Conservation (phyloP, 2,329 filamentous ascomycete species). For the Emergomyces pasteurianus region DNA sequence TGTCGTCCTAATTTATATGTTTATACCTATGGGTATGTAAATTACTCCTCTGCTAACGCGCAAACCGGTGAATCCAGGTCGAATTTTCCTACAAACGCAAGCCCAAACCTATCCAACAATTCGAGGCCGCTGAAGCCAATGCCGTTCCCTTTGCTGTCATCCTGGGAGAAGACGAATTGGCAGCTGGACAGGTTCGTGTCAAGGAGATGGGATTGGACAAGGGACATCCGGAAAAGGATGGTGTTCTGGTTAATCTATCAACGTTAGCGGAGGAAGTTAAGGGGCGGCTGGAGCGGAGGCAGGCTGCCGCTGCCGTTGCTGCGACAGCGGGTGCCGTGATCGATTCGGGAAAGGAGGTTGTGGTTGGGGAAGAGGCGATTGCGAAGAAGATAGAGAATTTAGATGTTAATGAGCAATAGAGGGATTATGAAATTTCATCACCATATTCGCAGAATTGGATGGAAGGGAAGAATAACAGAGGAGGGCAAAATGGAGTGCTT, state of each 20-base stretch:
- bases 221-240: slow-evolving; percentile 83
- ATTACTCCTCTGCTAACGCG: slow-evolving; percentile 12
- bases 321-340: background rate
- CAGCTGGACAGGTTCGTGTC: slow-evolving; percentile 70
- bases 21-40: background rate
- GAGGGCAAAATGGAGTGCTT: background rate
- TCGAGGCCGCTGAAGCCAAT: slow-evolving; percentile 73
- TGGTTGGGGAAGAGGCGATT: background rate
- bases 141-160: slow-evolving; percentile 80
- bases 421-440: background rate
- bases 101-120: slow-evolving; percentile 77
- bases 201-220: slow-evolving; percentile 74
- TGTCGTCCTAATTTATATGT: background rate
- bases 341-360: slow-evolving; percentile 3
- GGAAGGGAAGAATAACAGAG: background rate
- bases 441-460: background rate
- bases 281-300: slow-evolving; percentile 4
- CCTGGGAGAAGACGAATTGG: slow-evolving; percentile 80
- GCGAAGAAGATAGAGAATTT: slow-evolving; percentile 4
- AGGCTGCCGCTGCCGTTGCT: background rate
- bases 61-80: slow-evolving; percentile 38
- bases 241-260: slow-evolving; percentile 55
- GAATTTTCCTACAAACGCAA: slow-evolving; percentile 86
- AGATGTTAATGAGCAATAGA: slow-evolving; percentile 1
- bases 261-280: slow-evolving; percentile 16